These are phyloP conservation scores for Adansonia gregorii DNA, from an alignment of 441 rosid species.

Conservation along the genomic window DNA sequence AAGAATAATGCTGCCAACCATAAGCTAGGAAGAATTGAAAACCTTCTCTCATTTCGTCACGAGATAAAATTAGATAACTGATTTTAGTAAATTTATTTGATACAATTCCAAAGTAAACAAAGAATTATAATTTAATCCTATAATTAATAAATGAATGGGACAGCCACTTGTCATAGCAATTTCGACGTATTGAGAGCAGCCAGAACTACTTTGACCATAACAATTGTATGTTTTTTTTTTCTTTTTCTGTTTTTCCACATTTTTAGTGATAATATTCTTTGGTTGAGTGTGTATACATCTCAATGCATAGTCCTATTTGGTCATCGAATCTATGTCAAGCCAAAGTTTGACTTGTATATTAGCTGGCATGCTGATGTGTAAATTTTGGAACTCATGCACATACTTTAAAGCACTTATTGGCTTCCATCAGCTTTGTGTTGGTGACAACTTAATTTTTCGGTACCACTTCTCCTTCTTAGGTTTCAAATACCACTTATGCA, in stretches of 20 bases:
- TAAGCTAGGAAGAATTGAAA: constrained; percentile 17
- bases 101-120: constrained; percentile 5
- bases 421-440: not conserved
- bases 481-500: not conserved
- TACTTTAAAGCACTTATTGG: not conserved
- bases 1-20: not conserved
- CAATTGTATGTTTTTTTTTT: not conserved
- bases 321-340: constrained; percentile 6
- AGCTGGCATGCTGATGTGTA: not conserved
- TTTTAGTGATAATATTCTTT: too few species aligned
- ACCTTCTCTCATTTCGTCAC: constrained; percentile 1
- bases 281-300: not conserved
- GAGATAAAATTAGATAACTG: not conserved
- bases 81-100: not conserved
- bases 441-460: not conserved
- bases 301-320: not conserved
- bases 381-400: not conserved
- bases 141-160: constrained; percentile 2
- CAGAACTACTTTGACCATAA: not conserved
- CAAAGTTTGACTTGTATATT: not conserved
- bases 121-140: not conserved
- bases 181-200: not conserved
- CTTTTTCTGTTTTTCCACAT: not conserved
- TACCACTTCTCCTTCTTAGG: not conserved
- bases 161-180: not conserved